A percentile compares a stretch with the other conserved stretches of the same genome.
phyloP scores from a whole-genome alignment of 2,329 filamentous ascomycete genomes.

The Polychaeton citri region DNA sequence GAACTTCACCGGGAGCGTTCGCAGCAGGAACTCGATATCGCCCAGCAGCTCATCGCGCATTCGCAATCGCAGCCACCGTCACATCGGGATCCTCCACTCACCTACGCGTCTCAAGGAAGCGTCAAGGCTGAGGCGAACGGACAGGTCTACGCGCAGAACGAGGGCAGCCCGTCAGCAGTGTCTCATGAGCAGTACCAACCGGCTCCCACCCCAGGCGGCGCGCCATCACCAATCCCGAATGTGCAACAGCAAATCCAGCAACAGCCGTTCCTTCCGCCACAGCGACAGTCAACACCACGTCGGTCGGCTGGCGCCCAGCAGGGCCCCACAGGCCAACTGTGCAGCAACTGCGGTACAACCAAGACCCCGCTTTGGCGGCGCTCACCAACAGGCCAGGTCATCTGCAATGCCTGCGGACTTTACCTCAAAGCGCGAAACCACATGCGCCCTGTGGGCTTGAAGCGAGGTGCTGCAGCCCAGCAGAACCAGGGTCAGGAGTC shows the following conservation, averaged over 20 bases:
- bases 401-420: slow-evolving; percentile 93
- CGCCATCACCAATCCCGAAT: background rate
- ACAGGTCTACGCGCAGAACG: slow-evolving; percentile 1
- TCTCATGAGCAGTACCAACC: background rate
- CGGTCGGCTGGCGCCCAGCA: slow-evolving; percentile 2
- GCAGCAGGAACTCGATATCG: slow-evolving; percentile 37
- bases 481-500: slow-evolving; percentile 7
- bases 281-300: slow-evolving; percentile 2
- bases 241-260: slow-evolving; percentile 3
- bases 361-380: slow-evolving; percentile 89
- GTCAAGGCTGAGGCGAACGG: slow-evolving; percentile 3
- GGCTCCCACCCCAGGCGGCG: background rate
- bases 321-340: slow-evolving; percentile 6
- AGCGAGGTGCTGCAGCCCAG: slow-evolving; percentile 47
- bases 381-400: slow-evolving; percentile 83
- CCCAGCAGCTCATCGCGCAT: slow-evolving; percentile 35
- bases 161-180: background rate
- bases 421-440: slow-evolving; percentile 92
- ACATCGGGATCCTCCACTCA: slow-evolving; percentile 5
- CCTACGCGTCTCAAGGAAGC: slow-evolving; percentile 3
- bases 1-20: slow-evolving; percentile 31
- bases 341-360: slow-evolving; percentile 87
- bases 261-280: background rate
- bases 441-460: slow-evolving; percentile 77
- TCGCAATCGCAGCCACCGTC: slow-evolving; percentile 21